A percentile compares a stretch with the other conserved stretches of the same genome.
These are phyloP conservation scores for Coffea canephora DNA, from an alignment of 257 asterid genomes.

Conservation along the genomic window DNA sequence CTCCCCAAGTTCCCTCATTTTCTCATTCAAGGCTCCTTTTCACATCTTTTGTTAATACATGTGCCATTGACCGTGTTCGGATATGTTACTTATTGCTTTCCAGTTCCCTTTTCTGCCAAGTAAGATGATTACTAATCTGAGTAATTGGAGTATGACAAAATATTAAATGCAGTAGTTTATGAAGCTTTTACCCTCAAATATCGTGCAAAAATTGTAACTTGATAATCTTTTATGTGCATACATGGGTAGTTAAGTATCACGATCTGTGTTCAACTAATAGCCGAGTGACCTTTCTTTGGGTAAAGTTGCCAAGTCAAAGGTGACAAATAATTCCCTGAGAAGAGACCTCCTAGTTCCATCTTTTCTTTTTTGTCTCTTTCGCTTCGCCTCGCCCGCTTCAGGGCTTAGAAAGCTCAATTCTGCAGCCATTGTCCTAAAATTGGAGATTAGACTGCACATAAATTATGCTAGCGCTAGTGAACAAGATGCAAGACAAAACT, in stretches of 20 bases:
- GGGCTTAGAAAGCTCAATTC: not conserved
- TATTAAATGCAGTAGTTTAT: not conserved
- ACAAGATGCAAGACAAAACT: not conserved
- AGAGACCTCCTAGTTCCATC: not conserved
- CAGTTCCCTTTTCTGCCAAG: not conserved
- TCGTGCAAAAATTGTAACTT: not conserved
- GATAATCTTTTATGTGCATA: not conserved
- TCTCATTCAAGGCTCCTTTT: conserved; percentile 5
- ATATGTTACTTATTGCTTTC: no score
- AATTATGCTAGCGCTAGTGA: not conserved
- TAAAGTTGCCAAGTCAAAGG: not conserved
- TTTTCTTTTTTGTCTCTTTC: conserved; percentile 12
- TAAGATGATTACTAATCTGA: not conserved
- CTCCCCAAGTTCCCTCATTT: not conserved
- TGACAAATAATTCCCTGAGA: no score
- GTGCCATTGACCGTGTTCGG: not conserved
- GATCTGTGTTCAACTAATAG: not conserved
- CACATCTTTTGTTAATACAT: not conserved
- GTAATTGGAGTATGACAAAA: not conserved
- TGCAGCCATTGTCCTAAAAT: not conserved
- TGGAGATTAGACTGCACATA: not conserved
- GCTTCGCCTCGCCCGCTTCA: not conserved
- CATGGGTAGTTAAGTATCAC: not conserved
- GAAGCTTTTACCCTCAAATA: not conserved
- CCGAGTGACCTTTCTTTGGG: not conserved